These are phyloP conservation scores for Aspergillus cristatus DNA, from an alignment of 495 filamentous ascomycete genomes.

Conservation along the genomic window DNA sequence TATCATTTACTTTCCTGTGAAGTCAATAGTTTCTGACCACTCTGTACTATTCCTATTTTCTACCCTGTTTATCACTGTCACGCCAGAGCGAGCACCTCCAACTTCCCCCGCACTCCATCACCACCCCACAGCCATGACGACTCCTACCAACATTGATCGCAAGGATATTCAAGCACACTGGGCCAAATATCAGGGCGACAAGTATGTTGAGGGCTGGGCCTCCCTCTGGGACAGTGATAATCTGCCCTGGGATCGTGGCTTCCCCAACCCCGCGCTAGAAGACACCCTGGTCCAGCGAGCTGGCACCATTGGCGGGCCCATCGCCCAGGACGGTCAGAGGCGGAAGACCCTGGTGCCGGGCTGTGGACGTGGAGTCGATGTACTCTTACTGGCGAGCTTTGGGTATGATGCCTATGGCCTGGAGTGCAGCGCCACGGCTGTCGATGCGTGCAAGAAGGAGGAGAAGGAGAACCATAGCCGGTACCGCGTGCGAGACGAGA, in stretches of 20 bases:
- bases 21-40: no score
- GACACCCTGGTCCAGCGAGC: constrained; percentile 45
- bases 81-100: constrained; percentile 7
- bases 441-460: constrained; percentile 45
- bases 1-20: no score
- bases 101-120: constrained; percentile 3
- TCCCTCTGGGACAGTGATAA: constrained; percentile 52
- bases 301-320: constrained; percentile 35
- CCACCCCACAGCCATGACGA: constrained; percentile 14
- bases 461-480: constrained; percentile 23
- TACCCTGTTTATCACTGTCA: constrained; percentile 7
- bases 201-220: constrained; percentile 45
- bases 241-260: constrained; percentile 60
- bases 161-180: no score
- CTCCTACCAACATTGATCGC: constrained; percentile 12
- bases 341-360: constrained; percentile 57
- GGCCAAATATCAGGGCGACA: constrained; percentile 22
- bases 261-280: constrained; percentile 54
- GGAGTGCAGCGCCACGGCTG: constrained; percentile 51
- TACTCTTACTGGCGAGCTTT: constrained; percentile 54
- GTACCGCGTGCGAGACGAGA: constrained; percentile 39
- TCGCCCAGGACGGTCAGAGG: constrained; percentile 15
- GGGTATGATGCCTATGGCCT: constrained; percentile 70
- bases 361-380: constrained; percentile 70
- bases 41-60: no score